Evolutionary conservation across 2,329 filamentous ascomycete genomes (phyloP).

Genomic region (Monilinia polystroma): DNA sequence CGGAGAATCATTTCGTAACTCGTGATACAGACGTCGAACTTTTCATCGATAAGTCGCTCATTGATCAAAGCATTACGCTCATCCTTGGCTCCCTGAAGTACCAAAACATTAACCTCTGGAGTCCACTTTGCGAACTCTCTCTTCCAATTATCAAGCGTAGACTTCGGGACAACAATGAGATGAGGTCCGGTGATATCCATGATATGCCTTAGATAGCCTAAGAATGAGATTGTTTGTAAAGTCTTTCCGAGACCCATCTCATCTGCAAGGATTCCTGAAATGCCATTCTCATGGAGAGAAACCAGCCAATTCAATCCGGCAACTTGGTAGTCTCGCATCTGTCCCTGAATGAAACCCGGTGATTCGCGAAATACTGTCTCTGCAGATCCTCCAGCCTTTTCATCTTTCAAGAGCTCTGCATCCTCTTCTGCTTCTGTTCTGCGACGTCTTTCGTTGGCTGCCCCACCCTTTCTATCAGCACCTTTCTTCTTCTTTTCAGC

Average conservation of each 20-base stretch:
- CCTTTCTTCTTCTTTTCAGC: conserved; percentile 69
- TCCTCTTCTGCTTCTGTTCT: conserved; percentile 98
- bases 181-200: conserved; percentile 89
- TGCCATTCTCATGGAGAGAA: conserved; percentile 96
- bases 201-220: conserved; percentile 91
- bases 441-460: conserved; percentile 72
- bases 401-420: conserved; percentile 81
- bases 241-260: conserved; percentile 99
- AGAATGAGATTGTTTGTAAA: conserved; percentile 92
- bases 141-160: conserved; percentile 97
- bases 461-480: conserved; percentile 78
- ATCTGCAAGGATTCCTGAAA: conserved; percentile 94
- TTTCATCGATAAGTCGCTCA: conserved; percentile 85
- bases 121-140: conserved; percentile 93
- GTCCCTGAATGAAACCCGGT: conserved; percentile 77
- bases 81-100: conserved; percentile 93
- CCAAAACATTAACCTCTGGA: conserved; percentile 89
- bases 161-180: conserved; percentile 90
- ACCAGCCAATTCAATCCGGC: conserved; percentile 97
- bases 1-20: conserved; percentile 99
- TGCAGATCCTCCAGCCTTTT: conserved; percentile 80
- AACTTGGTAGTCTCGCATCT: conserved; percentile 96
- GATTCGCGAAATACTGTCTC: conserved; percentile 94
- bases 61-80: conserved; percentile 86
- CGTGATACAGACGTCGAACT: conserved; percentile 97